phyloP scores from a whole-genome alignment of 352 stramenopile genomes.

The Phytopythium mirpurense region DNA sequence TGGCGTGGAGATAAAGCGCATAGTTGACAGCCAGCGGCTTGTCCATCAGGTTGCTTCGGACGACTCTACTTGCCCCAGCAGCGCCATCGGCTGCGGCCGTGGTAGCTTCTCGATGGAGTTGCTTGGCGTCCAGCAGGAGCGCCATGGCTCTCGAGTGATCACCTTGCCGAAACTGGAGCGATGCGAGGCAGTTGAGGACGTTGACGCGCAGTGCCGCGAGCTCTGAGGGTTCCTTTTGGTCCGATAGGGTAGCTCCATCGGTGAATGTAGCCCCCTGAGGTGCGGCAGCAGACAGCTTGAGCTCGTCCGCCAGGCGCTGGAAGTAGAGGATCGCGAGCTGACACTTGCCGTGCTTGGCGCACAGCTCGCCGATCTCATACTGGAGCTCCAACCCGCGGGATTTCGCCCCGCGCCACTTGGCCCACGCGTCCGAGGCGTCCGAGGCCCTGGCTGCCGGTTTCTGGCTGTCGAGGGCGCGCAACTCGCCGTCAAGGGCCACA shows the following conservation, averaged over 20 bases:
- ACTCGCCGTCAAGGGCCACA: constrained; percentile 15
- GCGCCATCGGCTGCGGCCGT: neutral
- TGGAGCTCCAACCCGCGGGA: constrained; percentile 19
- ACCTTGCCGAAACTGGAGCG: constrained; percentile 22
- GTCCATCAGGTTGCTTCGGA: constrained; percentile 10
- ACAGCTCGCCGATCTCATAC: constrained; percentile 31
- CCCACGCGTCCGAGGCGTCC: no score
- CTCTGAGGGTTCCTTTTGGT: constrained; percentile 3
- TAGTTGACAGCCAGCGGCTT: constrained; percentile 35
- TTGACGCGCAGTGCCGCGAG: constrained; percentile 23
- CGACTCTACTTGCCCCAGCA: no score
- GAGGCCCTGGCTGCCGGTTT: constrained; percentile 4
- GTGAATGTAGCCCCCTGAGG: no score
- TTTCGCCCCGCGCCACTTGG: no score
- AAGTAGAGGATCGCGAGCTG: constrained; percentile 30
- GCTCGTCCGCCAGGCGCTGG: constrained; percentile 17
- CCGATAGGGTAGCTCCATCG: neutral
- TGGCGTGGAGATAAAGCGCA: constrained; percentile 30
- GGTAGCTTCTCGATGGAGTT: constrained; percentile 8
- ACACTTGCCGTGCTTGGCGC: constrained; percentile 24
- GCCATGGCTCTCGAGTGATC: constrained; percentile 28
- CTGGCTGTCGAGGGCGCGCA: constrained; percentile 9
- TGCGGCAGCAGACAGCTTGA: neutral
- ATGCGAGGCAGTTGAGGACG: constrained; percentile 34
- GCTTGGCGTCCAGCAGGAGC: constrained; percentile 34